Evolutionary conservation across 345 rosid species (phyloP).

Genomic region (Balakata baccata): DNA sequence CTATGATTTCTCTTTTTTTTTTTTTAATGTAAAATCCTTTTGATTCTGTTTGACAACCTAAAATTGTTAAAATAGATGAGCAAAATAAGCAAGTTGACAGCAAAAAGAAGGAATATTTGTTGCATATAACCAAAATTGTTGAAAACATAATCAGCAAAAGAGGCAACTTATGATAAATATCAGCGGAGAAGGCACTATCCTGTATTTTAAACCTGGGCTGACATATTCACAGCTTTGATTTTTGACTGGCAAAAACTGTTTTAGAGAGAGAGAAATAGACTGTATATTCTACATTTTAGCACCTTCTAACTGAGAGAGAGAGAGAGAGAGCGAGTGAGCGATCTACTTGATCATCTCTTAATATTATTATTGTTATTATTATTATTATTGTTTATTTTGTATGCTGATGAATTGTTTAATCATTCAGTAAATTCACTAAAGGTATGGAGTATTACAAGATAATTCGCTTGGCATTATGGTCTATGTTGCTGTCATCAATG

Average conservation of each 20-base stretch:
- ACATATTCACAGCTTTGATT: constrained; percentile 2
- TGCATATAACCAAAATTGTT: too few species aligned
- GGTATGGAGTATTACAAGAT: background rate
- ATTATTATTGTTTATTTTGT: background rate
- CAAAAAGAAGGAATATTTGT: too few species aligned
- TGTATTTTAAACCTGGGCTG: background rate
- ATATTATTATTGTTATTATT: too few species aligned
- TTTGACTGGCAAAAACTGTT: background rate
- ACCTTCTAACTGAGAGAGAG: background rate
- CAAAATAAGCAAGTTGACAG: too few species aligned
- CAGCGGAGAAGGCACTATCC: too few species aligned
- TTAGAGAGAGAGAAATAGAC: background rate
- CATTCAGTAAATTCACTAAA: background rate
- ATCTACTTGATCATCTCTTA: too few species aligned
- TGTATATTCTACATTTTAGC: background rate
- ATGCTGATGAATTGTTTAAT: background rate
- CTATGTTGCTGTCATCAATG: background rate
- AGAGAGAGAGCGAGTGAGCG: background rate
- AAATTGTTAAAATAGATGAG: too few species aligned
- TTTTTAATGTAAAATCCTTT: too few species aligned
- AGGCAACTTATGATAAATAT: too few species aligned
- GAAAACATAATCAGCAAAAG: too few species aligned
- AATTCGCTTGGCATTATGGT: background rate
- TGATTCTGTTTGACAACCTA: too few species aligned
- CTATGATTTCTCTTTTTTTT: too few species aligned